Evolutionary conservation across 129 eudicot species (phyloP).

Genomic region (Artemisia annua): DNA sequence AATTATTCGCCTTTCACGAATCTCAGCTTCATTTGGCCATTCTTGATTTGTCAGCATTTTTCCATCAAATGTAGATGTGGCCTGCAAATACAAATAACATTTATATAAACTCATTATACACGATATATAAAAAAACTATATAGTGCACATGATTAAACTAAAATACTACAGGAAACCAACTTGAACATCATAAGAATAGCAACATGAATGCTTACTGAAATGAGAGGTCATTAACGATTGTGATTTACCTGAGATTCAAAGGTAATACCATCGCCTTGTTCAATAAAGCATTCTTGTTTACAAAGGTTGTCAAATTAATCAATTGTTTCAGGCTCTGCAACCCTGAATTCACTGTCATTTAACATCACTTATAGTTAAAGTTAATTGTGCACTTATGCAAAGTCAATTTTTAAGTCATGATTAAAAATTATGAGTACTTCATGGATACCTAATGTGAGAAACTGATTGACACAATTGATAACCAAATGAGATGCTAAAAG

Average conservation of each 20-base stretch:
- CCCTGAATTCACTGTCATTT: slow-evolving; percentile 77
- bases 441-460: slow-evolving; percentile 86
- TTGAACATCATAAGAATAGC: too few relatives aligned
- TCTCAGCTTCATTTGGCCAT: too few relatives aligned
- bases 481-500: slow-evolving; percentile 80
- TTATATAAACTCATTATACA: too few relatives aligned
- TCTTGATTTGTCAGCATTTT: too few relatives aligned
- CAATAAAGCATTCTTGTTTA: slow-evolving; percentile 74
- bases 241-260: slow-evolving; percentile 78
- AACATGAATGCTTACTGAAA: too few relatives aligned
- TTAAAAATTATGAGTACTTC: not conserved
- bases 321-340: slow-evolving; percentile 88
- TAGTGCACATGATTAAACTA: too few relatives aligned
- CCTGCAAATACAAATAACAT: too few relatives aligned
- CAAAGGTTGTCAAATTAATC: slow-evolving; percentile 78
- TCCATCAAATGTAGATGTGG: too few relatives aligned
- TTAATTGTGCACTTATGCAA: not conserved
- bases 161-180: too few relatives aligned
- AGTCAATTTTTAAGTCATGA: not conserved
- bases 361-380: slow-evolving; percentile 9
- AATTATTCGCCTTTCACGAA: too few relatives aligned
- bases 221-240: too few relatives aligned
- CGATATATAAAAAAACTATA: too few relatives aligned
- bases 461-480: slow-evolving; percentile 66
- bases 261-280: slow-evolving; percentile 88